These are phyloP conservation scores for Cladorrhinum sp. DNA, from an alignment of 2,329 filamentous ascomycete genomes.

Conservation along the genomic window DNA sequence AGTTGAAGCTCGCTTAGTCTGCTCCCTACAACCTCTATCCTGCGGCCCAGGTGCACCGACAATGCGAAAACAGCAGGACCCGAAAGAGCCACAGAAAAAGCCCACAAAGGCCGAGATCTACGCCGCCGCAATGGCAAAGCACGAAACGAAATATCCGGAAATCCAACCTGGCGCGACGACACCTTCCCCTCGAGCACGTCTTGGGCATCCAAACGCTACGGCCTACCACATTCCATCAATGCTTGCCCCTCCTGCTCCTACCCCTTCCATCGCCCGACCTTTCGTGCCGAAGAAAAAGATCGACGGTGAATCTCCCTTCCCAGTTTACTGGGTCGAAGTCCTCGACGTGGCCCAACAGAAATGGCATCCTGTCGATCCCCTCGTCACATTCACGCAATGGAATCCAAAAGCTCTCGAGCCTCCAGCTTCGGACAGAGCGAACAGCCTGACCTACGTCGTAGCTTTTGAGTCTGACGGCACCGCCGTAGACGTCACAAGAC, in stretches of 20 bases:
- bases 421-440: constrained; percentile 71
- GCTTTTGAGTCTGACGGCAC: constrained; percentile 78
- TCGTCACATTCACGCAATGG: constrained; percentile 76
- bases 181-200: constrained; percentile 44
- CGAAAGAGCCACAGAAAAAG: constrained; percentile 30
- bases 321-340: constrained; percentile 92
- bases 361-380: constrained; percentile 84
- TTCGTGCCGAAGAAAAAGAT: constrained; percentile 40
- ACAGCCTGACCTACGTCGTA: constrained; percentile 77
- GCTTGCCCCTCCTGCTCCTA: constrained; percentile 24
- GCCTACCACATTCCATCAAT: constrained; percentile 49
- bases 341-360: constrained; percentile 83
- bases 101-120: constrained; percentile 36
- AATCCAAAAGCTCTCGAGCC: constrained; percentile 78
- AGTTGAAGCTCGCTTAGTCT: constrained; percentile 78
- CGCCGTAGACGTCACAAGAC: constrained; percentile 78
- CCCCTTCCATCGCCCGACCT: constrained; percentile 35
- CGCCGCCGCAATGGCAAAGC: constrained; percentile 40
- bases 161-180: constrained; percentile 27
- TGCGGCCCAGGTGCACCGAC: constrained; percentile 57
- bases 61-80: constrained; percentile 41
- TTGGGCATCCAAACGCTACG: constrained; percentile 54
- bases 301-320: constrained; percentile 72
- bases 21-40: constrained; percentile 80
- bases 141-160: constrained; percentile 31